Conservation (phyloP, 2,329 filamentous ascomycete genomes). For the Hirsutella thompsonii region DNA sequence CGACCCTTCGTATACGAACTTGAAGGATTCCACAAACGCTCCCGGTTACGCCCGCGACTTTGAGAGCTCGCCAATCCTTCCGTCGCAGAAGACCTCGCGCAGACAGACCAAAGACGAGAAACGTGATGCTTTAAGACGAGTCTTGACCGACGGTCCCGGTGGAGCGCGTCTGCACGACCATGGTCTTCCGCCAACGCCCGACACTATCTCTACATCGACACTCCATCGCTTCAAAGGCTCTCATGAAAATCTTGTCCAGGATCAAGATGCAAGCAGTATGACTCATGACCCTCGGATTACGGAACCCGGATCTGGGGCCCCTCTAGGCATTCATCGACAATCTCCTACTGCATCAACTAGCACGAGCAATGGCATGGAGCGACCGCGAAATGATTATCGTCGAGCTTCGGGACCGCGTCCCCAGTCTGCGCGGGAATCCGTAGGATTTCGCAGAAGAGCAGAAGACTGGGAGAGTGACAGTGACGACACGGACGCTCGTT, state of each 20-base stretch:
- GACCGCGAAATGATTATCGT: neutral
- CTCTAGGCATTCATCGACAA: neutral
- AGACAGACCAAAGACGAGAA: constrained; percentile 28
- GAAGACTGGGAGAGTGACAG: constrained; percentile 32
- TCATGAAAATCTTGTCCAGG: constrained; percentile 30
- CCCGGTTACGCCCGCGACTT: constrained; percentile 14
- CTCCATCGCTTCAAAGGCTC: constrained; percentile 37
- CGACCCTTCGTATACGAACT: constrained; percentile 15
- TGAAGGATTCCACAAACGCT: constrained; percentile 17
- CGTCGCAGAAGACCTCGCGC: neutral
- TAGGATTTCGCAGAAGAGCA: constrained; percentile 23
- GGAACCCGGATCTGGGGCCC: constrained; percentile 1
- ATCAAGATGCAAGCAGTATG: constrained; percentile 13
- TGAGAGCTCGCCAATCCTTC: neutral
- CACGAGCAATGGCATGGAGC: neutral
- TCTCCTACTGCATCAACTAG: neutral
- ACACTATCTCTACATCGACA: constrained; percentile 45
- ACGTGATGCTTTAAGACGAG: constrained; percentile 31
- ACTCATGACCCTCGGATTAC: constrained; percentile 6
- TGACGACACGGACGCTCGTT: constrained; percentile 27
- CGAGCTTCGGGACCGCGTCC: constrained; percentile 20
- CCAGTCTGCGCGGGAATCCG: constrained; percentile 33
- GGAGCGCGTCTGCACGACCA: constrained; percentile 28
- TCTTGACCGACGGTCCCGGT: constrained; percentile 31
- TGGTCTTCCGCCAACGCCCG: constrained; percentile 42